Base-by-base conservation (phyloP, 306 rosid species). In the Arachis stenosperma region DNA sequence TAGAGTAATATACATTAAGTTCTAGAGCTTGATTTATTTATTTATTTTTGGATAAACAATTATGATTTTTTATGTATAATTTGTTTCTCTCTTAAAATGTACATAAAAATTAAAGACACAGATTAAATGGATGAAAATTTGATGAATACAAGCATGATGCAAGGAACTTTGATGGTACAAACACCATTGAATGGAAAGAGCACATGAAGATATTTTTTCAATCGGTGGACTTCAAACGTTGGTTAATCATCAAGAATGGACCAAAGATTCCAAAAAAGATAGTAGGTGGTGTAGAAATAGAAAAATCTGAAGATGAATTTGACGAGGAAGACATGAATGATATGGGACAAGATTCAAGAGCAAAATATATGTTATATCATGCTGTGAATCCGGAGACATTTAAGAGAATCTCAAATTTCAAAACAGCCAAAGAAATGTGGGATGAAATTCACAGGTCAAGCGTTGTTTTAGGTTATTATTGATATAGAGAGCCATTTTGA, bases 181-280 rank as follows among this genome's bases (percentile, higher is more conserved):
- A 66, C 3, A 33, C 6, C 22, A 2, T 7, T 5, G 15, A 55
- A 2, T 66, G 73, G 79, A 75, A 66, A 52, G 51, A 36, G 9
- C 29, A 7, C 17, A 46, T 46, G 0, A 17, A 0, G 44, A 5
- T 46, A 15, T 66, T 36, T 39, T 57, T 47, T 7, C 3, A 57
- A 59, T 75, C 74, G 0, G 30, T 67, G 0, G 74, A 75, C 54
- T 57, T 47, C 37, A 67, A 67, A n/a, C 44, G 67, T 15, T 67
- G 80, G 74, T 41, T 67, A 6, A 74, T 67, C 37, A 67, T 67
- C 5, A 67, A 75, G 27, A 75, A 75, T 58, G 80, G 74, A 67
- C 5, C 60, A 2, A 47, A 17, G 17, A 40, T 75, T 67, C 67
- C 80, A 9, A 75, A 33, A 9, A 75, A 58, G 41, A 0, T 8